A percentile compares a stretch with the other conserved stretches of the same genome.
Conservation (phyloP, 371 early-diverging fungal genomes). For the Mucor velutinosus region DNA sequence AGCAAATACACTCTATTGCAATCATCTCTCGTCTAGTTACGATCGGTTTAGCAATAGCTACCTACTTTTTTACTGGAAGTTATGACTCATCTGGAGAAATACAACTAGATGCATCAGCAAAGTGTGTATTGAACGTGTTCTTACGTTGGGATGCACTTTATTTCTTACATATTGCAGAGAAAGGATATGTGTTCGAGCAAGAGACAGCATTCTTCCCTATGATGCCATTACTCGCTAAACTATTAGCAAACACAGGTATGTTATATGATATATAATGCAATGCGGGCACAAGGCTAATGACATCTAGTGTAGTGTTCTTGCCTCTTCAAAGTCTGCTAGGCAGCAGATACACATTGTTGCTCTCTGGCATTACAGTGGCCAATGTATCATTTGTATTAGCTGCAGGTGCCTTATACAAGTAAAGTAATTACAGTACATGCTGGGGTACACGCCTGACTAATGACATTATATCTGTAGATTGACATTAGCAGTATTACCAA, state of each 20-base stretch:
- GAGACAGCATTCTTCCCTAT: conserved; percentile 93
- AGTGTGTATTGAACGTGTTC: conserved; percentile 47
- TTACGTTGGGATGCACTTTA: conserved; percentile 94
- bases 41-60: conserved; percentile 19
- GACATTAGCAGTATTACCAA: conserved; percentile 49
- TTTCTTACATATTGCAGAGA: conserved; percentile 79
- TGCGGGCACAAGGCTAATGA: too few species aligned
- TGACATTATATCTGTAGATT: conserved; percentile 35
- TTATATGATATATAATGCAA: not conserved
- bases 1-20: conserved; percentile 34
- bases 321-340: conserved; percentile 52
- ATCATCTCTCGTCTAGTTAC: conserved; percentile 29
- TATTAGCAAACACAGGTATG: conserved; percentile 41
- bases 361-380: conserved; percentile 72
- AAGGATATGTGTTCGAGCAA: conserved; percentile 89
- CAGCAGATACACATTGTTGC: conserved; percentile 45
- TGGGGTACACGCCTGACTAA: too few species aligned
- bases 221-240: conserved; percentile 66
- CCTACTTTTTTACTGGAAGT: conserved; percentile 29
- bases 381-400: conserved; percentile 81
- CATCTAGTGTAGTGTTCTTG: conserved; percentile 31
- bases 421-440: not conserved
- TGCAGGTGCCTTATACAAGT: conserved; percentile 74
- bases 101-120: conserved; percentile 11
- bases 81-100: conserved; percentile 53